Percentiles rank a stretch among this genome's conserved stretches.
Conservation (phyloP, 371 early-diverging fungal species). For the Modicella reniformis region DNA sequence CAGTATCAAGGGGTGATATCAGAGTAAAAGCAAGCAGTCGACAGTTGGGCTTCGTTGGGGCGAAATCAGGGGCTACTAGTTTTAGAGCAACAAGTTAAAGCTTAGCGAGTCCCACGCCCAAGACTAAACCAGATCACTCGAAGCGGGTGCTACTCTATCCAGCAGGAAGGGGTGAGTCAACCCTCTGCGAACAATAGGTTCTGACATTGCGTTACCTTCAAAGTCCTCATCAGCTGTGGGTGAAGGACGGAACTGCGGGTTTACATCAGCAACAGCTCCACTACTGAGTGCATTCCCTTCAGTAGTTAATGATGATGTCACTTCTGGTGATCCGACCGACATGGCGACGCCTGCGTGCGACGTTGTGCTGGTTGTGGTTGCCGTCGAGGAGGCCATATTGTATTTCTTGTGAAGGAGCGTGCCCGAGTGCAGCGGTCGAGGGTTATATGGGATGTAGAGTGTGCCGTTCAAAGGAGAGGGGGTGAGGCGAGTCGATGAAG, state of each 20-base stretch:
- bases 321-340: background rate
- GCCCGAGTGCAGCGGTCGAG: too few relatives aligned
- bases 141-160: too few relatives aligned
- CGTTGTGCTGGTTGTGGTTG: background rate
- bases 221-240: constrained; percentile 41
- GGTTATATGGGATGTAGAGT: too few relatives aligned
- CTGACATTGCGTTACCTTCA: constrained; percentile 23
- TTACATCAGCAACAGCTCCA: constrained; percentile 27
- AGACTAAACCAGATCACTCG: too few relatives aligned
- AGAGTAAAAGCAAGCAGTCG: too few relatives aligned
- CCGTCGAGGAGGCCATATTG: background rate
- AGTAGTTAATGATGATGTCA: background rate
- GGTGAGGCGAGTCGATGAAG: constrained; percentile 2
- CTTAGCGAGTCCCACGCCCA: too few relatives aligned
- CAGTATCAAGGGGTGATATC: background rate
- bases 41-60: too few relatives aligned
- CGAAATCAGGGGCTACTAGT: too few relatives aligned
- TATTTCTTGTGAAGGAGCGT: too few relatives aligned
- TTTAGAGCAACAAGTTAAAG: too few relatives aligned
- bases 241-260: constrained; percentile 46
- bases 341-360: background rate
- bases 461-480: background rate
- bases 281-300: background rate
- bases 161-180: too few relatives aligned
- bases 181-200: background rate